Evolutionary conservation across 192 early-diverging fungal genomes (phyloP), one percentile per base, ranked within the genome.

Genomic region (Lunasporangiospora selenospora): DNA sequence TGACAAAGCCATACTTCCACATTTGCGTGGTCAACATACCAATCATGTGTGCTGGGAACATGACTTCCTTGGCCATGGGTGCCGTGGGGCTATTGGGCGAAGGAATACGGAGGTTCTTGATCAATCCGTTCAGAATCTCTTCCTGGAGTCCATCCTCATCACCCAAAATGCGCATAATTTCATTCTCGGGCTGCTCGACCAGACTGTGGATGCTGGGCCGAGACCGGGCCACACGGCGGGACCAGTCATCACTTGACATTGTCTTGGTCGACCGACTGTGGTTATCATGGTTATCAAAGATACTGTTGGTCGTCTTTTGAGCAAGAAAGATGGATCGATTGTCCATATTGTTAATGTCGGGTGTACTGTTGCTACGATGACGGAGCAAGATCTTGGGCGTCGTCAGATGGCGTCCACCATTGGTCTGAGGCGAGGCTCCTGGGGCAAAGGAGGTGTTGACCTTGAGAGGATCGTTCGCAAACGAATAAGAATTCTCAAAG

Each of bases 21-120:
- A 95, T 89, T 75, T 97, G 92, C 34, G 89, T 88, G 31, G 91
- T 87, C 77, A 85, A 85, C 55, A 89, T 80, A 45, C 95, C 92
- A 53, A 98, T 96, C 39, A 94, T 77, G 59, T 98, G 95, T 5
- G 98, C 94, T 0, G 96, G 95, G 90, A 98, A 99, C 75, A 98
- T 86, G 39, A 99, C 90, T 73, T 95, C 95, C 80, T 88, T 92
- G 76, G 80, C 81, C 46, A 77, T 86, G 27, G 89, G 93, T 71
- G 89, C 81, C 38, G 89, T 86, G 43, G 93, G 90, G 8, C 89
- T 77, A 54, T 79, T 90, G 50, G 93, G 94, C 38, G 94, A 80
- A 13, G 95, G 95, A 56, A 98, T 95, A 63, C 92, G 90, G 44
- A 99, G 81, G 65, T 90, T 89, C 58, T 87, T 90, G 47, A 99